Evolutionary conservation across 2,329 filamentous ascomycete species (phyloP).

Genomic region (Penicillium sp.): DNA sequence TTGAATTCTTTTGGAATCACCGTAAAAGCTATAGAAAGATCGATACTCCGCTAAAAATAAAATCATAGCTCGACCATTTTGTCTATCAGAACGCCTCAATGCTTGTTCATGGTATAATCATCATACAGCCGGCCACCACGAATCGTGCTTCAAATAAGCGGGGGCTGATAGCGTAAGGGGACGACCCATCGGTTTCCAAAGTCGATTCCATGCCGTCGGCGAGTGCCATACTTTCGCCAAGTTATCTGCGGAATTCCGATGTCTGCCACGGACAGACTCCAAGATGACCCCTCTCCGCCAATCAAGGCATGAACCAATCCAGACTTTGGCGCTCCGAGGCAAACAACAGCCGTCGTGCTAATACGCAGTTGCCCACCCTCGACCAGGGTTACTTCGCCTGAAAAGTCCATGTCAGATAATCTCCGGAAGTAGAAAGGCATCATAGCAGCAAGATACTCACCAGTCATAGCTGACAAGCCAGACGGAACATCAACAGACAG

Average conservation of each 20-base stretch:
- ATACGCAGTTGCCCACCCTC: conserved; percentile 82
- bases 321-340: conserved; percentile 83
- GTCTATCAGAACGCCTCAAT: conserved; percentile 20
- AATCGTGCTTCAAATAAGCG: conserved; percentile 28
- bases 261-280: conserved; percentile 84
- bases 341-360: conserved; percentile 79
- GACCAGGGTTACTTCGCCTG: conserved; percentile 59
- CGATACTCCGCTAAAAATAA: conserved; percentile 11
- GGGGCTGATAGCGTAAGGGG: conserved; percentile 60
- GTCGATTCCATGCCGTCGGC: conserved; percentile 80
- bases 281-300: conserved; percentile 61
- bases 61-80: not conserved
- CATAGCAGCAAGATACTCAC: conserved; percentile 58
- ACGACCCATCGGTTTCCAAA: conserved; percentile 89
- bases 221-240: conserved; percentile 83
- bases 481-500: conserved; percentile 91
- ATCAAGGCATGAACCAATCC: conserved; percentile 80
- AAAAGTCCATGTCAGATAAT: conserved; percentile 1
- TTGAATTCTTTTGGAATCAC: not conserved
- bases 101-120: conserved; percentile 22
- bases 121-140: conserved; percentile 6
- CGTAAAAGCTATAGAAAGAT: not conserved
- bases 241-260: conserved; percentile 82
- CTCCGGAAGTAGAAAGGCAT: not conserved
- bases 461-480: conserved; percentile 80